These are phyloP conservation scores for Przewalskia tangutica DNA, from an alignment of 257 asterid genomes.

Conservation along the genomic window DNA sequence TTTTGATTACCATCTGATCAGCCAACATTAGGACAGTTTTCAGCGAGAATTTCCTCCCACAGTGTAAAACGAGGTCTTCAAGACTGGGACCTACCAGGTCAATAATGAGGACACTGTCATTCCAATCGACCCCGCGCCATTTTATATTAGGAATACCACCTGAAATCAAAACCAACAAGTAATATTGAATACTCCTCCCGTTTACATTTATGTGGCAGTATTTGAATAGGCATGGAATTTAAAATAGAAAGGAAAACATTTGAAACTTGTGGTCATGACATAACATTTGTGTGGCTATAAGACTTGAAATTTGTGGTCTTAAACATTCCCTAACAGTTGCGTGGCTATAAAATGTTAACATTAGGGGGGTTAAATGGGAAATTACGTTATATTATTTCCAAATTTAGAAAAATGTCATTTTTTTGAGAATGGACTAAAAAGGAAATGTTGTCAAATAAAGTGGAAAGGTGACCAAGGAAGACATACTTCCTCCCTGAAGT, in stretches of 20 bases:
- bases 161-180: slow-evolving; percentile 18
- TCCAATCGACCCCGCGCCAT: slow-evolving; percentile 81
- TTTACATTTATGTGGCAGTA: background rate
- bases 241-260: background rate
- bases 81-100: slow-evolving; percentile 86
- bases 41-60: slow-evolving; percentile 61
- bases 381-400: background rate
- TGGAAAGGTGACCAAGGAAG: background rate
- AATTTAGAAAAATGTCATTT: background rate
- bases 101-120: slow-evolving; percentile 67
- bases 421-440: background rate
- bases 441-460: background rate
- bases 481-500: slow-evolving; percentile 97
- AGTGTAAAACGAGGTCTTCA: slow-evolving; percentile 78
- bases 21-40: slow-evolving; percentile 87
- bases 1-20: slow-evolving; percentile 56
- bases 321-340: background rate
- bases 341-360: background rate
- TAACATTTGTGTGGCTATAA: background rate
- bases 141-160: slow-evolving; percentile 70
- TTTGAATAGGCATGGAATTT: background rate
- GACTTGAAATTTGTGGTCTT: background rate
- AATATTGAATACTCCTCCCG: background rate
- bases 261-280: background rate
- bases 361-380: background rate